Conservation (phyloP, 73 alveolate genomes). For the Breviolum minutum region DNA sequence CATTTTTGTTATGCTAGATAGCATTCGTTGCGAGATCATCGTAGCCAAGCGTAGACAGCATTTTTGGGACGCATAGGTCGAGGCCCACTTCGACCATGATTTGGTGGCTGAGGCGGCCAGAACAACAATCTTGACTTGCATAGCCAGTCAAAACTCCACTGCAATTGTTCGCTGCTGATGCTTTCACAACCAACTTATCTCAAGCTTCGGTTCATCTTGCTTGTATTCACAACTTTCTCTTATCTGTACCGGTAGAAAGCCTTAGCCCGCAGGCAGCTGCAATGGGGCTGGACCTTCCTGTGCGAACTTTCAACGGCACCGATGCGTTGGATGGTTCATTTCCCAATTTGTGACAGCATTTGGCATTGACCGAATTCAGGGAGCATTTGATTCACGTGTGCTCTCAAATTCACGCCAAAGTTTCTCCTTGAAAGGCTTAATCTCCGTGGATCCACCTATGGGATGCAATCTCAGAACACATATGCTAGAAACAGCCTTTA, state of each 20-base stretch:
- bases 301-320: constrained; percentile 63
- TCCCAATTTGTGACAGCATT: not conserved
- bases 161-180: too few relatives aligned
- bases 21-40: too few relatives aligned
- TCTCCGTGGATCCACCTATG: constrained; percentile 60
- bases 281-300: constrained; percentile 67
- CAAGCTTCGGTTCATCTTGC: too few relatives aligned
- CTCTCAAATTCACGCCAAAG: not conserved
- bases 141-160: too few relatives aligned
- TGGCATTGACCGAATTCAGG: not conserved
- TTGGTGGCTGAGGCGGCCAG: constrained; percentile 12
- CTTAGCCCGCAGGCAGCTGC: constrained; percentile 41
- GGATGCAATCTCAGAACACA: not conserved
- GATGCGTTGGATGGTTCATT: constrained; percentile 48
- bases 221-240: too few relatives aligned
- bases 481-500: too few relatives aligned
- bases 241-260: too few relatives aligned
- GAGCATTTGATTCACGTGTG: not conserved
- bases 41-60: too few relatives aligned
- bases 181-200: too few relatives aligned
- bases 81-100: not conserved
- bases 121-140: too few relatives aligned
- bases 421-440: constrained; percentile 2
- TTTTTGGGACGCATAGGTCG: not conserved
- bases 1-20: not conserved